phyloP scores from a whole-genome alignment of 1,284 basidiomycete genomes.

The Hemileia vastatrix region DNA sequence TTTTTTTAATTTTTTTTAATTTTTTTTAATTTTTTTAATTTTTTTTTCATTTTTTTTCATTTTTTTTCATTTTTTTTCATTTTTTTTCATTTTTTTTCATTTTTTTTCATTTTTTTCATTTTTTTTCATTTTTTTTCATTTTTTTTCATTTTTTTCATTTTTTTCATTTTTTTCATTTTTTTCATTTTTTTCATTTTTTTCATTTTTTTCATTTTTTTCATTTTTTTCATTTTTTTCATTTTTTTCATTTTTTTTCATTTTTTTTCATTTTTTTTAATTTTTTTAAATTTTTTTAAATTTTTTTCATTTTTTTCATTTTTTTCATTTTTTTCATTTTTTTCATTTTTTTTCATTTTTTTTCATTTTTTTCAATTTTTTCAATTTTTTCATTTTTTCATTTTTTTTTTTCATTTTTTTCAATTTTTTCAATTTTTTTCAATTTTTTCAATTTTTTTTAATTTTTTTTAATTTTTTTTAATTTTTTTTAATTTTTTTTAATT shows the following conservation, averaged over 20 bases:
- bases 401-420: no score
- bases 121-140: slow-evolving; percentile 12
- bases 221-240: background rate
- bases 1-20: background rate
- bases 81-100: background rate
- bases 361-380: no score
- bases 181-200: background rate
- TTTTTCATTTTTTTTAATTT: background rate
- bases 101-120: background rate
- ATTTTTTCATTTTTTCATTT: no score
- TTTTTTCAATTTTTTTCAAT: no score
- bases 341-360: no score
- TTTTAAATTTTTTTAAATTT: background rate
- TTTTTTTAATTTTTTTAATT: background rate
- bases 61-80: background rate
- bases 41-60: background rate
- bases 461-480: no score
- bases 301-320: background rate
- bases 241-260: background rate
- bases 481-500: no score
- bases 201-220: background rate
- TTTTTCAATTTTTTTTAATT: no score
- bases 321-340: no score
- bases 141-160: slow-evolving; percentile 9
- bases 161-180: background rate